A percentile compares a stretch with the other conserved stretches of the same genome.
Conservation (phyloP, 768 basidiomycete species). For the Kwoniella newhampshirensis region DNA sequence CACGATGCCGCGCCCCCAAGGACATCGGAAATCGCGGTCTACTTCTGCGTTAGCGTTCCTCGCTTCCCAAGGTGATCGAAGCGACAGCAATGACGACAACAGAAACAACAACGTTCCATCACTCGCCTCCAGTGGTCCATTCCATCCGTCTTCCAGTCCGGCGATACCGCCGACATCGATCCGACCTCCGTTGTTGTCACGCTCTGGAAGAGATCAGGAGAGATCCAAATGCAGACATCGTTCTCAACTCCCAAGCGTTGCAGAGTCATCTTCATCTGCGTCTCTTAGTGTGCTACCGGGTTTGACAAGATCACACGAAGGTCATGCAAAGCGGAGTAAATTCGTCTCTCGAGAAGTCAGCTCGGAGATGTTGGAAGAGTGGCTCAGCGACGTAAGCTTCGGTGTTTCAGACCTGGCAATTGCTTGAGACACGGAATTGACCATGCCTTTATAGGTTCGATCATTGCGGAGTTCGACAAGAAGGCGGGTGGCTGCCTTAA, state of each 20-base stretch:
- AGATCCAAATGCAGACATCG: slow-evolving; percentile 1
- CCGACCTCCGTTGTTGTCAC: not conserved
- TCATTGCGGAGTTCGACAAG: slow-evolving; percentile 25
- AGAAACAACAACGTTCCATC: not conserved
- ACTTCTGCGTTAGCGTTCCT: slow-evolving; percentile 35
- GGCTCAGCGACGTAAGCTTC: slow-evolving; percentile 26
- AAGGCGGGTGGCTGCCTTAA: slow-evolving; percentile 21
- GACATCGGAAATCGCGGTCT: slow-evolving; percentile 40
- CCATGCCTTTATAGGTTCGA: slow-evolving; percentile 7
- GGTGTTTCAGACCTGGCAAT: no score
- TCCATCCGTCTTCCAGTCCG: not conserved
- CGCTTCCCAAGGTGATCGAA: slow-evolving; percentile 13
- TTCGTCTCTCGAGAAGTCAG: not conserved
- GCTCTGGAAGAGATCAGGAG: not conserved
- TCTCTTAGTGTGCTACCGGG: slow-evolving; percentile 14
- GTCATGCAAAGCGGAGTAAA: not conserved
- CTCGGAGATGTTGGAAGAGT: slow-evolving; percentile 3
- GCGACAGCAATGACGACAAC: no score
- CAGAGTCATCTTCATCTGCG: slow-evolving; percentile 9
- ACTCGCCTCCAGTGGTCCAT: not conserved
- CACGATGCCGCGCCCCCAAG: slow-evolving; percentile 9
- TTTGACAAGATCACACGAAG: slow-evolving; percentile 1
- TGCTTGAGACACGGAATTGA: no score
- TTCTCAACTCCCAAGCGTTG: slow-evolving; percentile 9
- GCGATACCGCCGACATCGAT: slow-evolving; percentile 8